Percentiles rank a stretch among this genome's conserved stretches.
phyloP scores from a whole-genome alignment of 1,284 basidiomycete genomes.

The Rhodotorula sp. region DNA sequence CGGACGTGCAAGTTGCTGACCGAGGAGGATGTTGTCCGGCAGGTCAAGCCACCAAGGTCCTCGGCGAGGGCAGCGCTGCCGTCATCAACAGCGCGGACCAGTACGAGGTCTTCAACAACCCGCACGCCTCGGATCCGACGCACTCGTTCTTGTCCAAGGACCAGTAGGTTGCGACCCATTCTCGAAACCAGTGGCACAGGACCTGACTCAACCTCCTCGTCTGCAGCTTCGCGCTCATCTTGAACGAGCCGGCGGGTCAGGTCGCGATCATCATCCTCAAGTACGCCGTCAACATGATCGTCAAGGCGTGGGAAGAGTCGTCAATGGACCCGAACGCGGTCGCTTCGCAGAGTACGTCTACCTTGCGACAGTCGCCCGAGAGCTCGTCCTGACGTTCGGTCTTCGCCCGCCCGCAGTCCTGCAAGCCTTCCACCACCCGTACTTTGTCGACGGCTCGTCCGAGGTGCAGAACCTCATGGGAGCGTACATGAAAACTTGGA shows the following conservation, averaged over 20 bases:
- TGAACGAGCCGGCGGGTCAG: conserved; percentile 47
- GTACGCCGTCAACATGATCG: conserved; percentile 64
- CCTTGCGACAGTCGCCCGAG: background rate
- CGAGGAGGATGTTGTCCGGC: background rate
- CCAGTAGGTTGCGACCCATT: conserved; percentile 21
- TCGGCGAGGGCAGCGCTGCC: conserved; percentile 46
- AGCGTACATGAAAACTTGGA: conserved; percentile 61
- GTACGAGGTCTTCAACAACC: conserved; percentile 44
- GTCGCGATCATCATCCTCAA: conserved; percentile 55
- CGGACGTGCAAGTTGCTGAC: background rate
- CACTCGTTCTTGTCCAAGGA: conserved; percentile 46
- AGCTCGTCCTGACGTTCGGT: background rate
- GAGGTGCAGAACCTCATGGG: conserved; percentile 78
- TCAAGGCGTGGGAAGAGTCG: conserved; percentile 72
- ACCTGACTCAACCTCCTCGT: background rate
- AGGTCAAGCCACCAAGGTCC: conserved; percentile 45
- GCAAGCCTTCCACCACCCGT: conserved; percentile 71
- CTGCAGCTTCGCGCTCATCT: conserved; percentile 39
- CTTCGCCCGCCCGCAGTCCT: conserved; percentile 52
- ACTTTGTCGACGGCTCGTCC: conserved; percentile 69
- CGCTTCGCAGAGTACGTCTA: conserved; percentile 46
- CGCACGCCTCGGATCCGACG: conserved; percentile 49
- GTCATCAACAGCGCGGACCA: conserved; percentile 46
- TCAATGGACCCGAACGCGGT: conserved; percentile 55
- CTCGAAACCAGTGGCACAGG: too few relatives aligned